phyloP scores from a whole-genome alignment of 1,284 basidiomycete species.

The Marasmius oreades region DNA sequence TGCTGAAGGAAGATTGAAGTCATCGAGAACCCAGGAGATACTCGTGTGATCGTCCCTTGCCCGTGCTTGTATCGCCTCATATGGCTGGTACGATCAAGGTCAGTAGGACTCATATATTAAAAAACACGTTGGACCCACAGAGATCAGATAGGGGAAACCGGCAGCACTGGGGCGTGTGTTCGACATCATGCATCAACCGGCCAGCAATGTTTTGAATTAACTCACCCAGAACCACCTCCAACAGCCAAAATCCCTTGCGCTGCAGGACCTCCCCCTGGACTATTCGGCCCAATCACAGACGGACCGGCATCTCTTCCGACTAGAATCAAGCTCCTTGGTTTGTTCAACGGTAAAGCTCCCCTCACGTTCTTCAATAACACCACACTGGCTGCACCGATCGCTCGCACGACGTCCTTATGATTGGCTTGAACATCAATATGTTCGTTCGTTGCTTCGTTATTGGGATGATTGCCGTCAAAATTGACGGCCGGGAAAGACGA shows the following conservation, averaged over 20 bases:
- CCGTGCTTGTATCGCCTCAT: too few species aligned
- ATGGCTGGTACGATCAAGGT: conserved; percentile 17
- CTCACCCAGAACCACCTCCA: conserved; percentile 42
- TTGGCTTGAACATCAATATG: conserved; percentile 75
- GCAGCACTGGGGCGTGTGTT: conserved; percentile 26
- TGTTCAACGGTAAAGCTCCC: conserved; percentile 59
- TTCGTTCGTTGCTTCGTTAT: conserved; percentile 49
- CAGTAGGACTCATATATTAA: conserved; percentile 36
- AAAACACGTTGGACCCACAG: too few species aligned
- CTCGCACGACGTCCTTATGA: conserved; percentile 60
- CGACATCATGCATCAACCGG: conserved; percentile 44
- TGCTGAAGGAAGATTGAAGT: conserved; percentile 41
- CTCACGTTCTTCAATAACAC: conserved; percentile 78
- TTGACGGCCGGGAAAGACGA: conserved; percentile 51
- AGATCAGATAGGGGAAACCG: too few species aligned
- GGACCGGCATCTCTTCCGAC: conserved; percentile 76
- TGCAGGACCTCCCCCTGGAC: conserved; percentile 48
- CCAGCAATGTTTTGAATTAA: conserved; percentile 34
- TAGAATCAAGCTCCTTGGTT: conserved; percentile 54
- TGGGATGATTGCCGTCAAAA: conserved; percentile 46
- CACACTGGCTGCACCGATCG: conserved; percentile 69
- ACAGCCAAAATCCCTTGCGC: conserved; percentile 55
- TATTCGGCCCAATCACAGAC: conserved; percentile 66
- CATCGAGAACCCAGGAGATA: too few species aligned
- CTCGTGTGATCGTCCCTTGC: too few species aligned